Percentiles rank a stretch among this genome's conserved stretches.
Evolutionary conservation across 371 early-diverging fungal species (phyloP).

Genomic region (Hamiltosporidium tvaerminnensis): DNA sequence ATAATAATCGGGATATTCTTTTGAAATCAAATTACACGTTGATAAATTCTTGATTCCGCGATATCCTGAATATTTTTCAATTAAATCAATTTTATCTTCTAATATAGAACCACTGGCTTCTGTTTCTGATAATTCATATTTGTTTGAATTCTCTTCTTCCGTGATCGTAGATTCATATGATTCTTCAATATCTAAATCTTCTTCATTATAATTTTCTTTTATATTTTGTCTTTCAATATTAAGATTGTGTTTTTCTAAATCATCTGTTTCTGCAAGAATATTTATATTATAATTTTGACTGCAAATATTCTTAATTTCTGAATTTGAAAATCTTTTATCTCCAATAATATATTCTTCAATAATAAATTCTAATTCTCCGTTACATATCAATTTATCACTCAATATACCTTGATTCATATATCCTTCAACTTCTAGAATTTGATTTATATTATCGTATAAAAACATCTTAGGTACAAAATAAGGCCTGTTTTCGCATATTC

Average conservation of each 20-base stretch:
- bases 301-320: no score
- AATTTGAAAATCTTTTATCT: slow-evolving; percentile 11
- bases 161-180: no score
- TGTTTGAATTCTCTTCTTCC: no score
- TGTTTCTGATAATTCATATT: no score
- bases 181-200: no score
- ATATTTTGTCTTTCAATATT: slow-evolving; percentile 9
- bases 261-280: neutral
- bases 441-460: neutral
- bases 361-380: slow-evolving; percentile 31
- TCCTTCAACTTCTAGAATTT: slow-evolving; percentile 18
- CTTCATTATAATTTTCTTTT: neutral
- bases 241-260: slow-evolving; percentile 3
- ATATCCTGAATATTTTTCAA: slow-evolving; percentile 30
- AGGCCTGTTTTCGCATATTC: slow-evolving; percentile 30
- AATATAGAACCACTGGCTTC: slow-evolving; percentile 1
- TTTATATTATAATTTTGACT: no score
- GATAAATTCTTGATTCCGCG: slow-evolving; percentile 33
- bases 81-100: slow-evolving; percentile 16
- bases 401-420: slow-evolving; percentile 43
- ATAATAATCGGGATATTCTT: slow-evolving; percentile 33
- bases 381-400: slow-evolving; percentile 36
- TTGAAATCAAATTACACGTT: slow-evolving; percentile 26
- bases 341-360: slow-evolving; percentile 14
- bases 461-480: slow-evolving; percentile 28